Conservation (phyloP, 1,284 basidiomycete species). For the Ceratobasidium sp. region DNA sequence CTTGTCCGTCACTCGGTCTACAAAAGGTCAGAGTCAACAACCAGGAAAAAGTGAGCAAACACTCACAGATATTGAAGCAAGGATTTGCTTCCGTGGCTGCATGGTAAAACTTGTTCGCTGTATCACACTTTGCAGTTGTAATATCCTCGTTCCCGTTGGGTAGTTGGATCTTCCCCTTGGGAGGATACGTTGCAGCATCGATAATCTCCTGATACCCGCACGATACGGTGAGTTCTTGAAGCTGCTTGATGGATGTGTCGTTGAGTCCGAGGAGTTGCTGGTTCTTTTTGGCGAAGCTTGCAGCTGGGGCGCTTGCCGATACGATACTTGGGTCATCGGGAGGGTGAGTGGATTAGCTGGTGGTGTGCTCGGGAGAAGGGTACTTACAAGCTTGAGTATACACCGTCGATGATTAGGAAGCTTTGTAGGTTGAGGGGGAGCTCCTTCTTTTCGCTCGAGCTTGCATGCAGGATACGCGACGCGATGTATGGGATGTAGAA, state of each 20-base stretch:
- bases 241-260: slow-evolving; percentile 46
- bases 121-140: slow-evolving; percentile 46
- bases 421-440: slow-evolving; percentile 46
- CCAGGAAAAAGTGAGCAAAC: background rate
- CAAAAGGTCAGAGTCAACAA: background rate
- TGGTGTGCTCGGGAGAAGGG: background rate
- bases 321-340: slow-evolving; percentile 36
- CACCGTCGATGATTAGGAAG: slow-evolving; percentile 51
- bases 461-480: slow-evolving; percentile 50
- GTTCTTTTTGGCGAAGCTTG: slow-evolving; percentile 49
- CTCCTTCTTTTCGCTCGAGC: slow-evolving; percentile 48
- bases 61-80: slow-evolving; percentile 50
- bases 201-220: slow-evolving; percentile 50
- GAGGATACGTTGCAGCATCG: slow-evolving; percentile 50
- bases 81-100: slow-evolving; percentile 47
- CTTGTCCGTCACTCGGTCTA: slow-evolving; percentile 47
- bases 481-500: slow-evolving; percentile 58
- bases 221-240: background rate
- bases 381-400: slow-evolving; percentile 49
- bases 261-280: slow-evolving; percentile 50
- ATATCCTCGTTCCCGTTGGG: slow-evolving; percentile 46
- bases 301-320: slow-evolving; percentile 47
- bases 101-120: slow-evolving; percentile 47
- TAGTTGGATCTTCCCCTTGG: slow-evolving; percentile 47
- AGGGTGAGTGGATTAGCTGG: background rate